Evolutionary conservation across 495 filamentous ascomycete species (phyloP), one percentile per base, ranked within the genome.

Genomic region (Trichocladium antarcticum): DNA sequence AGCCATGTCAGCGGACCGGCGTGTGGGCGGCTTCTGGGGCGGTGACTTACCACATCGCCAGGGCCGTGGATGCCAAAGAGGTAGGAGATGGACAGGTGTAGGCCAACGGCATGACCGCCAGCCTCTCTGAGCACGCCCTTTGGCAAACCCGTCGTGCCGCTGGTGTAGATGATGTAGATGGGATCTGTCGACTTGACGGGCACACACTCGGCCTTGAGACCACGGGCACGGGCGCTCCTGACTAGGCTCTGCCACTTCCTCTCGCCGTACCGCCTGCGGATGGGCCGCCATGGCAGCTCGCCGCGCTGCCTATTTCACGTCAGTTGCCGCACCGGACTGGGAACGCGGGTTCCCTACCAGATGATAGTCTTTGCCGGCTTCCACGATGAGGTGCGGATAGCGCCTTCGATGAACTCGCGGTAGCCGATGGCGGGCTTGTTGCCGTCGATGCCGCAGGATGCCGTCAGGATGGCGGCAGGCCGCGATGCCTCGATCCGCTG

Each of bases 401-500:
- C 84, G n/a, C 79, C 80, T 51, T 80, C 74, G 16, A 95, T 74
- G 45, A 88, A 77, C 0, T 78, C 75, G 47, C 79, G 78, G 58
- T 95, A 95, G 9, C 71, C 54, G 55, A 82, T 72, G 5, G 85
- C 79, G 1, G 80, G 82, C 59, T 94, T 93, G 46, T 72, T 73
- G 8, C 89, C 89, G 55, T 96, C 89, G 40, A 95, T 89, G 6
- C 89, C 89, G 65, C 89, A 96, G 2, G 85, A 90, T 2, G 89
- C 88, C 4, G 89, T 95, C 64, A 95, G 74, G 41, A 96, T 80
- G 9, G 75, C 79, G 16, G 75, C 74, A 11, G 89, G 85, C 37
- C 78, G 74, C 1, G 82, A 86, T 0, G 84, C 84, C 35, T 94
- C 87, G 47, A 96, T 94, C 8, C 89, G 76, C 62, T 96, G 90